Evolutionary conservation across 257 asterid species (phyloP), one percentile per base, ranked within the genome.

Genomic region (Verbena officinalis): DNA sequence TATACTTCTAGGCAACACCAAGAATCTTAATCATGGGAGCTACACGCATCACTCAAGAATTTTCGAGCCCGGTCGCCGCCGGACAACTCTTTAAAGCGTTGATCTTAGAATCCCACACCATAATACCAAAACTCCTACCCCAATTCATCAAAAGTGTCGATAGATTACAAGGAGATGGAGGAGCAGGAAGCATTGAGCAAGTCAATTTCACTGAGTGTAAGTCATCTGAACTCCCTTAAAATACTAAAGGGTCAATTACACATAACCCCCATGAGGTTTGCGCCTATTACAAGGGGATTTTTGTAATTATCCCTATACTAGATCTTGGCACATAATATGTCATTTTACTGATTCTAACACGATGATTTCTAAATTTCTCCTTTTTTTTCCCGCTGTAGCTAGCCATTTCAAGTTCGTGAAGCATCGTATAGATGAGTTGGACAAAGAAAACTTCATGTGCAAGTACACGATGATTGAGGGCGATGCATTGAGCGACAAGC

Each of bases 381-480:
- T 53, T 22, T 23, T 0, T 11, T 42, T 33, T 23, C 7, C 9
- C n/a, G n/a, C n/a, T 46, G 24, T 39, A 81, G 86, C 68, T 19
- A 74, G 79, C 43, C 71, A 52, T 31, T 71, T 64, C 50, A 81
- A 75, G 56, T 78, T 52, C 61, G 72, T 66, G 74, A 78, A 75
- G 53, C 65, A 81, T 43, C 69, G 74, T 15, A 75, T 73, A 24
- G 75, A 78, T 9, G 87, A 73, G 59, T n/a, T 81, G 42, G 77
- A 81, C 62, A 73, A 55, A 43, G 76, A 75, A n/a, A 73, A 64
- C 12, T 42, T 24, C 7, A 66, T 71, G 43, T 78, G 77, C 75
- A 81, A 77, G 21, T 81, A 81, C 73, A 72, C 66, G 10, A 68
- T 77, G 75, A 62, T 77, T 12, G 86, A 81, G 65, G 74, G 86